Evolutionary conservation across 768 basidiomycete species (phyloP), one percentile per base, ranked within the genome.

Genomic region (Amyloporia xantha): DNA sequence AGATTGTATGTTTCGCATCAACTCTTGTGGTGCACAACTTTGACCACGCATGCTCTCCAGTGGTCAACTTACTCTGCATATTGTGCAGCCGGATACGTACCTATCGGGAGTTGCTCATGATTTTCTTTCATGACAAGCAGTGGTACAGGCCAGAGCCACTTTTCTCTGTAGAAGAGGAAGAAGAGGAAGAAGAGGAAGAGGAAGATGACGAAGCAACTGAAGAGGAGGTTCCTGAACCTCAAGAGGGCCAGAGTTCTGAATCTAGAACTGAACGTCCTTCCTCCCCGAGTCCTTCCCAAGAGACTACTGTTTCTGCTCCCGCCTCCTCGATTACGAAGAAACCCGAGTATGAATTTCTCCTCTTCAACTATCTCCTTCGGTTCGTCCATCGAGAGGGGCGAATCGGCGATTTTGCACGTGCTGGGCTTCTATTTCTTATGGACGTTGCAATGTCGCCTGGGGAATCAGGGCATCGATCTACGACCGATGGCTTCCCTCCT

Each of bases 91-190:
- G 92, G 39, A 96, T 98, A 62, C 78, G 90, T 48, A 87, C 88
- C 25, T 82, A 86, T 61, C 82, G 90, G 33, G 90, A 93, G 58
- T 73, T 98, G 1, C 79, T 98, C 33, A 88, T 96, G 78, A 95
- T 98, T 54, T 97, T 97, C 72, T 95, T 98, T 64, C 91, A 94
- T 59, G 92, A 95, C 63, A 93, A 89, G 60, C 82, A 89, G 56
- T 90, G 89, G 83, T 85, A 83, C 61, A 81, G 74, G 9, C 83
- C 84, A 5, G 84, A 89, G 53, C 82, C 86, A 9, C 61, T 89
- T 37, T 87, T 85, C 53, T 69, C 82, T 35, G 79, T 86, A 1
- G 84, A 87, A 53, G 89, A 91, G 61, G 81, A 82, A 33, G 83
- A 84, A 0, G 86, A 86, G 35, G 79, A 81, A 0, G 69, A 70